Base-by-base conservation (phyloP, 1,139 yeast genomes). In the Suhomyces guaymorum region DNA sequence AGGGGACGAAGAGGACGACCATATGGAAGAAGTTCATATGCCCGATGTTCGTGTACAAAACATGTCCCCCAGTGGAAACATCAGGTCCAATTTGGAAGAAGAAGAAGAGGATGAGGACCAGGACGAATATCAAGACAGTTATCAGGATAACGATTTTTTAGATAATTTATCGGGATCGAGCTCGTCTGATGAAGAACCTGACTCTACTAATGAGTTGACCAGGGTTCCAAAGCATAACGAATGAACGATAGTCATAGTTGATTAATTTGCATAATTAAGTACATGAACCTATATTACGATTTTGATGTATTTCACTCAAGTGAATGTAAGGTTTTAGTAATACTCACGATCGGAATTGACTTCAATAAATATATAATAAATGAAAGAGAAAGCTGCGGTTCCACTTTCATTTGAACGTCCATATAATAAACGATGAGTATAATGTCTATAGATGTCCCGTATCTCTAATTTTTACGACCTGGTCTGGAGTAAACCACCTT, bases 401-500 rank as follows among this genome's bases (percentile, higher is more conserved):
- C n/a, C n/a, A n/a, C n/a, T n/a, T n/a, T n/a, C n/a, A n/a, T n/a
- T n/a, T n/a, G n/a, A n/a, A n/a, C n/a, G n/a, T n/a, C n/a, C n/a
- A n/a, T n/a, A n/a, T n/a, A n/a, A n/a, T n/a, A n/a, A n/a, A n/a
- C n/a, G n/a, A n/a, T n/a, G n/a, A n/a, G n/a, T n/a, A n/a, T n/a
- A n/a, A n/a, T n/a, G n/a, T n/a, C n/a, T n/a, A n/a, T n/a, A n/a
- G n/a, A n/a, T n/a, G n/a, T n/a, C n/a, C n/a, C n/a, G n/a, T 10
- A 5, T 7, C n/a, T 10, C n/a, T 15, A 23, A 7, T 23, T 23
- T 9, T 12, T 27, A 21, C 47, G 48, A 30, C 45, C 41, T 13
- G 59, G 48, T 49, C 80, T 66, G 8, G 75, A 66, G 43, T 75
- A 75, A 2, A 76, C 67, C 2, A 76, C 78, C 49, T 78, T 78